Percentiles rank a stretch among this genome's conserved stretches.
These are phyloP conservation scores for Dactylellina leptospora DNA, from an alignment of 2,329 filamentous ascomycete genomes.

Conservation along the genomic window DNA sequence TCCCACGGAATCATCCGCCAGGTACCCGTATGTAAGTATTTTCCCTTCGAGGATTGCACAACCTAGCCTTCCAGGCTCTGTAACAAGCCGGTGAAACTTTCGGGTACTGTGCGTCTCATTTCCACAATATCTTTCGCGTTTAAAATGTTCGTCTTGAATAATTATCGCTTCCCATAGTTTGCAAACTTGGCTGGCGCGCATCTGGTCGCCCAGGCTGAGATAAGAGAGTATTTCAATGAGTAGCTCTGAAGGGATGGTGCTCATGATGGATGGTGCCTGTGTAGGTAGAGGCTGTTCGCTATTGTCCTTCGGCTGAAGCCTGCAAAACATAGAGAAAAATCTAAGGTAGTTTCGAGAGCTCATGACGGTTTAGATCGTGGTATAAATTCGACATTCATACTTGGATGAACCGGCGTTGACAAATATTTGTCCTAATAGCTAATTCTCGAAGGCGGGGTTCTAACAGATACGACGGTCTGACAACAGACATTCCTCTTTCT, in stretches of 20 bases:
- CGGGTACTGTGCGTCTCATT: not conserved
- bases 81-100: not conserved
- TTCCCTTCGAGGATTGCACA: not conserved
- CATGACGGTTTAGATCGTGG: too few species aligned
- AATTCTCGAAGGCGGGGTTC: too few species aligned
- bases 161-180: not conserved
- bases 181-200: not conserved
- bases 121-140: not conserved
- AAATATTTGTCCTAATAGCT: too few species aligned
- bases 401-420: too few species aligned
- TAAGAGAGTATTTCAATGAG: not conserved
- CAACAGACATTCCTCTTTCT: too few species aligned
- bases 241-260: conserved; percentile 9
- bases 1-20: not conserved
- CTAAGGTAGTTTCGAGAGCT: too few species aligned
- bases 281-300: too few species aligned
- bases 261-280: too few species aligned
- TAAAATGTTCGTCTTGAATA: not conserved
- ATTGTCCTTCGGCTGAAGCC: too few species aligned
- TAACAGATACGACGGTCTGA: too few species aligned
- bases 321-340: too few species aligned
- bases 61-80: not conserved
- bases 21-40: not conserved
- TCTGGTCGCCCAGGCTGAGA: not conserved
- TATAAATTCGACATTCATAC: too few species aligned